phyloP scores from a whole-genome alignment of 148 eudicot species.

The Rhododendron ovatum region DNA sequence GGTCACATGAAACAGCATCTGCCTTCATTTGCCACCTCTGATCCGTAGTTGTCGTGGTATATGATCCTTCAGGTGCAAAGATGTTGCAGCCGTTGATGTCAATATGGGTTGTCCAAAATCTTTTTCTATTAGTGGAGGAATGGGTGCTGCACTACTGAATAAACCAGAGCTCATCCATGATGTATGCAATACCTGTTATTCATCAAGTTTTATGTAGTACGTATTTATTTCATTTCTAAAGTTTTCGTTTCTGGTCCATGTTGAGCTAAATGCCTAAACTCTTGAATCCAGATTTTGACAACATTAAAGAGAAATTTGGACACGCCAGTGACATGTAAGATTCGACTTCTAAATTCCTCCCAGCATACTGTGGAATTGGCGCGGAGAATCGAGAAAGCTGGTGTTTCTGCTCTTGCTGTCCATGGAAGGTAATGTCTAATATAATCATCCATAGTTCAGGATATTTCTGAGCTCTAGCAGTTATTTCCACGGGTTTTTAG shows the following conservation, averaged over 20 bases:
- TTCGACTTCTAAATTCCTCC: slow-evolving; percentile 57
- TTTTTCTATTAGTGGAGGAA: slow-evolving; percentile 86
- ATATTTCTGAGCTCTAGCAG: not conserved
- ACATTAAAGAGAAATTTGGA: slow-evolving; percentile 73
- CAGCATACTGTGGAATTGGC: slow-evolving; percentile 79
- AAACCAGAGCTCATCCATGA: slow-evolving; percentile 91
- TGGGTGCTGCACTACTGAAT: slow-evolving; percentile 84
- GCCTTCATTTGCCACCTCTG: not conserved
- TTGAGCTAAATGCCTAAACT: not conserved
- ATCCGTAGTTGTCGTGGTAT: not conserved
- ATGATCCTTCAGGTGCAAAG: slow-evolving; percentile 55
- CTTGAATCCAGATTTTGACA: slow-evolving; percentile 58
- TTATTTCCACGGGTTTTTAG: not conserved
- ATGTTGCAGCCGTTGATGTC: slow-evolving; percentile 89
- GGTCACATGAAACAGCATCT: not conserved
- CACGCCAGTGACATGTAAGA: slow-evolving; percentile 78
- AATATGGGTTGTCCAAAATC: slow-evolving; percentile 96
- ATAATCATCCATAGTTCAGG: not conserved
- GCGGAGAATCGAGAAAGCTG: slow-evolving; percentile 72
- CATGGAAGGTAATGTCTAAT: slow-evolving; percentile 67
- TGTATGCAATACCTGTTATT: slow-evolving; percentile 31
- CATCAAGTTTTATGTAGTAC: not conserved
- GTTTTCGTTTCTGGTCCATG: not conserved
- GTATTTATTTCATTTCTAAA: not conserved
- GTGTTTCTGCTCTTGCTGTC: slow-evolving; percentile 86